A percentile compares a stretch with the other conserved stretches of the same genome.
Evolutionary conservation across 257 asterid genomes (phyloP).

Genomic region (Ehretia macrophylla): DNA sequence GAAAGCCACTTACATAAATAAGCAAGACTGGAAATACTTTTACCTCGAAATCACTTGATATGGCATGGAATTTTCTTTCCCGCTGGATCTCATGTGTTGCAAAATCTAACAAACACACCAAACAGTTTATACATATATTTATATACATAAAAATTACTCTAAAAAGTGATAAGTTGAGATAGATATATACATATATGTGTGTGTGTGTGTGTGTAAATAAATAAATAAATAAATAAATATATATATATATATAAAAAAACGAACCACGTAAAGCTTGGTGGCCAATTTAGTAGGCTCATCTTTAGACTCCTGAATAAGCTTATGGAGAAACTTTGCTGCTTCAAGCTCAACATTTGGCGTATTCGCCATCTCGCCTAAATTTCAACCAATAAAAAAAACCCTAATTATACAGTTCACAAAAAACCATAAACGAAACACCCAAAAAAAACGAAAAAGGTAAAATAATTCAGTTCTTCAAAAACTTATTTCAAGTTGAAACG

Average conservation of each 20-base stretch:
- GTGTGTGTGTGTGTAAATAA: no score
- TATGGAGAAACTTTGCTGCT: constrained; percentile 96
- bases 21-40: constrained; percentile 5
- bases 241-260: constrained; percentile 13
- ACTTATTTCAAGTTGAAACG: not conserved
- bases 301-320: constrained; percentile 93
- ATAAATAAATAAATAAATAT: not conserved
- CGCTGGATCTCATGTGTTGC: constrained; percentile 98
- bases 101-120: constrained; percentile 50
- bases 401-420: not conserved
- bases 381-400: constrained; percentile 21
- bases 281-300: constrained; percentile 98
- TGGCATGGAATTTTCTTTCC: constrained; percentile 97
- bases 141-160: constrained; percentile 9
- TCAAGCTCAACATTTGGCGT: constrained; percentile 93
- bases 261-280: constrained; percentile 92
- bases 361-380: constrained; percentile 46
- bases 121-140: constrained; percentile 2
- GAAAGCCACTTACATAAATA: no score
- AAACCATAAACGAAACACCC: constrained; percentile 3
- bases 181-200: not conserved
- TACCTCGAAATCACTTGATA: constrained; percentile 98
- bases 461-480: no score
- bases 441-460: constrained; percentile 3
- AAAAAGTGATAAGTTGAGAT: not conserved